Base-by-base conservation (phyloP, 176 grass and related monocot genomes). In the Bolboschoenus planiculmis region DNA sequence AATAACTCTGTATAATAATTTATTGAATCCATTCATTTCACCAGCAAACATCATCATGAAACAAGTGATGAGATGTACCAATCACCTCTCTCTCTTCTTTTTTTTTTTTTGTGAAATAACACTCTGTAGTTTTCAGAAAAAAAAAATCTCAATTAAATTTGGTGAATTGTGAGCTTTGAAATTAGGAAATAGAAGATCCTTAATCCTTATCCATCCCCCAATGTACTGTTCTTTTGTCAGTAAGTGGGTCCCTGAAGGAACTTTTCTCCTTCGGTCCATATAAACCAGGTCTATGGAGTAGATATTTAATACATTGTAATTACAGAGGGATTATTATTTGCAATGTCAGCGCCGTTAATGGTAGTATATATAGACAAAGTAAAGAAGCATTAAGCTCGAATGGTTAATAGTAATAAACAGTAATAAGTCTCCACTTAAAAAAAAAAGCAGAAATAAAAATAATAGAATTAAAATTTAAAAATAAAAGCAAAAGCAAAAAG, bases 281-380 rank as follows among this genome's bases (percentile, higher is more conserved):
- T 29, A 61, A 81, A 81, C 78, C 78, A 27, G 23, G 56, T 61
- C 18, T 43, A 21, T 7, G 0, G 14, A 16, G 14, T 50, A 43
- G 5, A 9, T 2, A 40, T 9, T 61, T 61, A 5, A 10, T 61
- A 5, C 5, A 5, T 61, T 81, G 78, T 60, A 60, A 60, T 39
- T 42, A 59, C 4, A 59, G 50, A 42, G 53, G 13, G 23, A 81
- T 81, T 56, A 44, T 9, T 60, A n/a, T 20, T 59, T 14, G 78
- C 78, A 82, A 63, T 82, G 60, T 82, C 43, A 82, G 80, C 56
- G 80, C 56, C 24, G 80, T 82, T 82, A 82, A 62, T 80, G 78
- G 78, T 10, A 37, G 51, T 48, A 43, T 43, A 7, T 44, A 47
- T 18, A 13, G 3, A 11, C n/a, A 75, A 40, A 78, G 24, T 31